phyloP scores from a whole-genome alignment of 306 rosid species.

The Rosa multiflora region DNA sequence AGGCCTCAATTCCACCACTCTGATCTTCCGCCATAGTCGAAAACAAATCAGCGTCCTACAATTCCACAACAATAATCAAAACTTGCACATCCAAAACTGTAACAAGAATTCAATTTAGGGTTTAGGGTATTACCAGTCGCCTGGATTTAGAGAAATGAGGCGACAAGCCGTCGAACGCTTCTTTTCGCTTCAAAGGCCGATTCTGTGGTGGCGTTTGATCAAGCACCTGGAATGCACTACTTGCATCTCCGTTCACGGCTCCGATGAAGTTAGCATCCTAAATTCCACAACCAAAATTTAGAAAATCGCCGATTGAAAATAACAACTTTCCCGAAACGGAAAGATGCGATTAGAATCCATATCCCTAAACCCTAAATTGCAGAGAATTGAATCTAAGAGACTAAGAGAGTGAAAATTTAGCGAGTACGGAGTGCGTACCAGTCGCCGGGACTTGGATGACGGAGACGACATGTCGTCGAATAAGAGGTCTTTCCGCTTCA shows the following conservation, averaged over 20 bases:
- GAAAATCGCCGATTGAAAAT: background rate
- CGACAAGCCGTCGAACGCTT: background rate
- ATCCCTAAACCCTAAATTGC: background rate
- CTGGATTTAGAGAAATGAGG: background rate
- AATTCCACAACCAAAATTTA: background rate
- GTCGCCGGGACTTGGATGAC: background rate
- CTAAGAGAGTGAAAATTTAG: background rate
- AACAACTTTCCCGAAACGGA: background rate
- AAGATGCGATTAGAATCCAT: background rate
- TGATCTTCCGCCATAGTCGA: background rate
- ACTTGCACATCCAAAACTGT: background rate
- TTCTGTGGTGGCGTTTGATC: background rate
- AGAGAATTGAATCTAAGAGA: background rate
- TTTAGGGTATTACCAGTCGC: background rate
- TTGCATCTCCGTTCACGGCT: background rate
- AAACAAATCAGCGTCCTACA: slow-evolving; percentile 15
- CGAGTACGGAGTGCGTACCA: background rate
- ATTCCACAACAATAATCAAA: background rate
- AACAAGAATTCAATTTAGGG: background rate
- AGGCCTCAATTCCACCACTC: background rate
- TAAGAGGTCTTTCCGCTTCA: slow-evolving; percentile 32
- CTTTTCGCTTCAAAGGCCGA: slow-evolving; percentile 4
- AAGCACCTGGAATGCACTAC: background rate
- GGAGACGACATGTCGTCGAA: slow-evolving; percentile 11
- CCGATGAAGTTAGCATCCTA: background rate